Evolutionary conservation across 305 asterid species (phyloP), one percentile per base, ranked within the genome.

Genomic region (Fraxinus platypoda): DNA sequence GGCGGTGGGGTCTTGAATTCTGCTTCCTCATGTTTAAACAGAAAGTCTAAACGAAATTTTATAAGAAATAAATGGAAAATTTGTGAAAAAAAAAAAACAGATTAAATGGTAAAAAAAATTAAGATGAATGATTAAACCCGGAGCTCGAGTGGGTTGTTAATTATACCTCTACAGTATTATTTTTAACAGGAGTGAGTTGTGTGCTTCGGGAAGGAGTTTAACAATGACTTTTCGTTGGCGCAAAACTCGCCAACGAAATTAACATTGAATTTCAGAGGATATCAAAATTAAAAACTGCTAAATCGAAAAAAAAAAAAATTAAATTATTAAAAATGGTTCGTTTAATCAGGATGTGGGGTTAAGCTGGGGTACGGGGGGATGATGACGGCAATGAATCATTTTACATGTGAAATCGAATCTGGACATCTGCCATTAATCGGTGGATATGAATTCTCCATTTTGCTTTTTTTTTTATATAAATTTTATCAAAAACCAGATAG

Each of bases 301-400:
- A 54, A 19, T 19, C 11, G 30, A 59, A 57, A 57, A 21, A 7
- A 57, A n/a, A 4, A 6, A 35, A 35, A 34, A 33, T 57, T 21
- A 57, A 19, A 15, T 46, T 49, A 49, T 15, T 15, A 4, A 49
- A 49, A 49, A 15, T 4, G 21, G 21, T 15, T 49, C 7, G 21
- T 4, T 52, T 12, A 52, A 17, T 52, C 62, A 1, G 90, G 93
- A 93, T 80, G 68, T 92, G 54, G 4, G 17, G n/a, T 12, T n/a
- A 43, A 97, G 59, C 93, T 97, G 21, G 97, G 87, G 83, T 87
- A 92, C 79, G 91, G 97, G 37, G 90, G 82, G 68, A 88, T 87
- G 80, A 83, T 83, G n/a, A 85, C 79, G 25, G 85, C 77, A 31
- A 90, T 83, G 80, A 3, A 46, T 46, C 19, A 4, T 15, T 46